Evolutionary conservation across 148 eudicot genomes (phyloP), one percentile per base, ranked within the genome.

Genomic region (Fagopyrum homotropicum): DNA sequence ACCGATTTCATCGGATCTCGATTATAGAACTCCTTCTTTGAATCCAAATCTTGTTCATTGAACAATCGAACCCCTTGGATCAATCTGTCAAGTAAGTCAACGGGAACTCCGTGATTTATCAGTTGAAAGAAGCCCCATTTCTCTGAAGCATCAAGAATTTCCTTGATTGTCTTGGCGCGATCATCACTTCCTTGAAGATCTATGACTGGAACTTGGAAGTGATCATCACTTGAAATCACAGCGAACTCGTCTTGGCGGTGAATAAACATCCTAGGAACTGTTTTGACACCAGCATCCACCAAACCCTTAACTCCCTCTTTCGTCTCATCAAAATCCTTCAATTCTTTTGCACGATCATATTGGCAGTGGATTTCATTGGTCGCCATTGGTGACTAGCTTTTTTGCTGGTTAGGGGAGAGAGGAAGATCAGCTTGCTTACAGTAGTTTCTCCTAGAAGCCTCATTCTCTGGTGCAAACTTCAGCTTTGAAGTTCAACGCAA

Each of bases 281-380:
- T 43, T 14, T 15, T 66, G 10, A 40, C 47, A 40, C 71, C 71
- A 9, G 71, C 19, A 6, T 66, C 71, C n/a, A 66, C 47, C n/a
- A 66, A 46, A 11, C 71, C 71, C 9, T 66, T 66, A 5, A 66
- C 71, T 66, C 71, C 71, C 40, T 45, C 35, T 6, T 40, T 66
- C 9, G 71, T 66, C 16, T 66, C 71, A 15, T 66, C 71, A 40
- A 66, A 40, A 12, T 66, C 71, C 71, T 40, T 66, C 47, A 66
- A 40, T 46, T 66, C 71, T 43, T 66, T 66, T 14, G 19, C 9
- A 6, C 47, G 71, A 40, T 66, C 35, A 11, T 66, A 66, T 15
- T 30, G 17, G 14, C 45, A 14, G 44, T 64, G 70, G 14, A 40
- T 12, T 64, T 35, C 70, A 12, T 30, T 12, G 6, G 17, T 40